Percentiles rank a stretch among this genome's conserved stretches.
Conservation (phyloP, 2,329 filamentous ascomycete genomes). For the Macrophomina tecta region DNA sequence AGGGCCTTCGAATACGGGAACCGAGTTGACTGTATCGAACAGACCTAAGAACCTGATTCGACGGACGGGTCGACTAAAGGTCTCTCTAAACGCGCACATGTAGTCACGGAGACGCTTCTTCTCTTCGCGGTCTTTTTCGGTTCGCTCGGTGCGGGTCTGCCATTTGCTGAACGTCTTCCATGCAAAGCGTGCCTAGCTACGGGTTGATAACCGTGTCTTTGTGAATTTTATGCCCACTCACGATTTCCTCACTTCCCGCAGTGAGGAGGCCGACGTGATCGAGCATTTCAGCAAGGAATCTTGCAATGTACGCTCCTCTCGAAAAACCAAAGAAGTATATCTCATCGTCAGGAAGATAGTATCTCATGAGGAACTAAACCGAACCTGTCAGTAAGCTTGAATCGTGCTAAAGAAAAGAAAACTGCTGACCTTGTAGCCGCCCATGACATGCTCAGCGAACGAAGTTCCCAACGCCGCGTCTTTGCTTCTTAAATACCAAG, state of each 20-base stretch:
- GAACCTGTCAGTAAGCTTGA: constrained; percentile 41
- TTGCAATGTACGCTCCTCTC: constrained; percentile 57
- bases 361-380: constrained; percentile 54
- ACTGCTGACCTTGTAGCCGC: constrained; percentile 76
- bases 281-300: constrained; percentile 76
- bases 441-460: constrained; percentile 83
- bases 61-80: constrained; percentile 76
- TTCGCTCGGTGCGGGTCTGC: constrained; percentile 63
- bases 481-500: constrained; percentile 74
- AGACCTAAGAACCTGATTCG: constrained; percentile 78
- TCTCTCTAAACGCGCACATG: constrained; percentile 81
- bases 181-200: constrained; percentile 67
- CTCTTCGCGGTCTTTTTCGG: constrained; percentile 53
- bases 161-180: constrained; percentile 82
- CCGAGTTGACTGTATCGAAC: constrained; percentile 83
- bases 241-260: constrained; percentile 83
- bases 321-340: constrained; percentile 59
- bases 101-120: constrained; percentile 72
- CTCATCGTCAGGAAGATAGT: constrained; percentile 54
- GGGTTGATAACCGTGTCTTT: no score
- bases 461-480: constrained; percentile 81
- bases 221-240: no score
- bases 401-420: constrained; percentile 58
- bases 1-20: constrained; percentile 74
- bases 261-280: constrained; percentile 81